Percentiles rank a stretch among this genome's conserved stretches.
Conservation (phyloP, 2,329 filamentous ascomycete genomes). For the Xylaria sp. region DNA sequence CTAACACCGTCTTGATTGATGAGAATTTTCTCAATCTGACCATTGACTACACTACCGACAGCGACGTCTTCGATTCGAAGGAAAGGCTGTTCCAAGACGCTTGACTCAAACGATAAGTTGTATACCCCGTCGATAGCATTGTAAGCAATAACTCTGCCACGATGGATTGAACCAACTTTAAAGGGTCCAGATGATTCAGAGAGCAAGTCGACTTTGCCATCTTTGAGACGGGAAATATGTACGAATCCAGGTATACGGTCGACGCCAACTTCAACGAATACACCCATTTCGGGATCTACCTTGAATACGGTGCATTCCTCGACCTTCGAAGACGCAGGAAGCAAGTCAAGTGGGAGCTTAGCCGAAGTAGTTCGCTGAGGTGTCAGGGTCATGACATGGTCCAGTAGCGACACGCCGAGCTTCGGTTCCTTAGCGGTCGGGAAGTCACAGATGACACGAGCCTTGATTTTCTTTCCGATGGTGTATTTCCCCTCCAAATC, state of each 20-base stretch:
- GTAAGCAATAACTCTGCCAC: conserved; percentile 85
- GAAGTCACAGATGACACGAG: conserved; percentile 88
- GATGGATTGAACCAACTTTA: conserved; percentile 81
- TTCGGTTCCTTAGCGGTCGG: conserved; percentile 82
- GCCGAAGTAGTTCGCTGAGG: conserved; percentile 56
- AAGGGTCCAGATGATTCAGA: conserved; percentile 81
- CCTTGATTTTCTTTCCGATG: conserved; percentile 84
- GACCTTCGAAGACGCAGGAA: conserved; percentile 79
- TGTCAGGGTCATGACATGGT: conserved; percentile 79
- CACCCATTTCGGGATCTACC: conserved; percentile 81
- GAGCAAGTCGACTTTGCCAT: conserved; percentile 87
- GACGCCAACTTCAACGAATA: conserved; percentile 80
- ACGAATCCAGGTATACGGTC: conserved; percentile 83
- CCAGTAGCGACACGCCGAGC: conserved; percentile 86
- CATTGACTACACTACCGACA: conserved; percentile 82
- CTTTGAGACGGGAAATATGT: conserved; percentile 92
- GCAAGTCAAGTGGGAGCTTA: conserved; percentile 64
- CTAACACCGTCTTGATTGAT: conserved; percentile 81
- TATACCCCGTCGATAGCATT: conserved; percentile 88
- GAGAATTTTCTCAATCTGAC: conserved; percentile 85
- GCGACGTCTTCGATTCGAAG: conserved; percentile 91
- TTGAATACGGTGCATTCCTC: conserved; percentile 82
- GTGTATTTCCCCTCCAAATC: conserved; percentile 84
- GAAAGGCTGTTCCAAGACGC: conserved; percentile 86
- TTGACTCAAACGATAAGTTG: conserved; percentile 84